phyloP scores from a whole-genome alignment of 768 basidiomycete species.

The Termitomyces sp. region DNA sequence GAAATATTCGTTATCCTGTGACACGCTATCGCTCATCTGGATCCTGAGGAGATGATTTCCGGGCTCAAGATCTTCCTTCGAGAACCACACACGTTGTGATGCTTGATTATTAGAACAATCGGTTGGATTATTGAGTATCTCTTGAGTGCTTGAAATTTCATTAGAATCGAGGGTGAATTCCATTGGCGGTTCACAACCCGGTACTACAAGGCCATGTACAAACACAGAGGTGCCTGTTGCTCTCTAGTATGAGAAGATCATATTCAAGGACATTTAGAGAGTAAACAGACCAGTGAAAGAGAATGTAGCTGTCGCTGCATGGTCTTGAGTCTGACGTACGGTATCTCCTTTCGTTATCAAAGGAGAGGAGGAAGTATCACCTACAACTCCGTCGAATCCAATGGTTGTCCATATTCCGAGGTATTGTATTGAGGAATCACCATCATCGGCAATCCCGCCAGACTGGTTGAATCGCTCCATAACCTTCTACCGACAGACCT shows the following conservation, averaged over 20 bases:
- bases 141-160: neutral
- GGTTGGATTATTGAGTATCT: neutral
- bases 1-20: neutral
- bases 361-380: neutral
- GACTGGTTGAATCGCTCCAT: neutral
- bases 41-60: neutral
- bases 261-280: neutral
- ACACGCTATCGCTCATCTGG: neutral
- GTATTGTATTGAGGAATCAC: neutral
- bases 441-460: neutral
- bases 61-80: neutral
- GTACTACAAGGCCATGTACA: neutral
- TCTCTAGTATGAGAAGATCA: neutral
- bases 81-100: neutral
- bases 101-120: neutral
- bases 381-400: neutral
- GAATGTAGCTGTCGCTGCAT: neutral
- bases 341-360: neutral
- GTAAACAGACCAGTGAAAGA: neutral
- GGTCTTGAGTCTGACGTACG: neutral
- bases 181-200: neutral
- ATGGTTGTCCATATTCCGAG: neutral
- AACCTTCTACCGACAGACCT: neutral
- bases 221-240: neutral
- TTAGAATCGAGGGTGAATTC: neutral